Conservation (phyloP, 208 protist genomes). For the Leishmania gerbilli region DNA sequence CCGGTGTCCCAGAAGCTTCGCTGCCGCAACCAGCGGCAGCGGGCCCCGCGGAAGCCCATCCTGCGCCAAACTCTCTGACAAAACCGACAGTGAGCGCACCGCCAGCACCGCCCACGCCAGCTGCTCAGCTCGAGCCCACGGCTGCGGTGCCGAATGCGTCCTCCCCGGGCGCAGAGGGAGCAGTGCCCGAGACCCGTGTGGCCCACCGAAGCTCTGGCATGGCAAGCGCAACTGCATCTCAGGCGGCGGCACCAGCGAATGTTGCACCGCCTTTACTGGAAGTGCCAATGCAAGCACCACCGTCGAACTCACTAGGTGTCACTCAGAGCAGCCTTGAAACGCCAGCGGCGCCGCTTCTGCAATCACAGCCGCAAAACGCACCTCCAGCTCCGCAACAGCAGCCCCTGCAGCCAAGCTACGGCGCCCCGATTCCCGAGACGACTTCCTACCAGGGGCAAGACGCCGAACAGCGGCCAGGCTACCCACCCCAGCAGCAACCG, state of each 20-base stretch:
- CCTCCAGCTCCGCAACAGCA: conserved; percentile 4
- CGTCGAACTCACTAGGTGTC: conserved; percentile 5
- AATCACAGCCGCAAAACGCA: conserved; percentile 10
- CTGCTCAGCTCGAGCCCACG: conserved; percentile 20
- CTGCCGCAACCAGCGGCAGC: conserved; percentile 6
- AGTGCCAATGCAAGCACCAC: conserved; percentile 9
- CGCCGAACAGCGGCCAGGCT: background rate
- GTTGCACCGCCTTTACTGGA: conserved; percentile 1
- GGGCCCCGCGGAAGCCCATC: background rate
- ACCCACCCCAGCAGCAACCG: conserved; percentile 23
- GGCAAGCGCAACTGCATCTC: background rate
- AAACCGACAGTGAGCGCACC: background rate
- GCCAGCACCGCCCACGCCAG: background rate
- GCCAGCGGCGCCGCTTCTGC: background rate
- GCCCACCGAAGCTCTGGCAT: conserved; percentile 16
- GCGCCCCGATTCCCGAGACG: background rate
- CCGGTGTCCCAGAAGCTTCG: background rate
- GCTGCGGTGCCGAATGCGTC: background rate
- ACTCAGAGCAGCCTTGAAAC: conserved; percentile 8
- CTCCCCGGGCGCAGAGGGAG: background rate
- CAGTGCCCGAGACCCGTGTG: conserved; percentile 27
- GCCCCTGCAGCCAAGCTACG: background rate
- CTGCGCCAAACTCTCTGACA: conserved; percentile 6
- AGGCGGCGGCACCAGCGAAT: background rate
- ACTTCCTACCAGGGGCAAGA: background rate